Evolutionary conservation across 2,329 filamentous ascomycete species (phyloP), one percentile per base, ranked within the genome.

Genomic region (Fusarium subtropicale): DNA sequence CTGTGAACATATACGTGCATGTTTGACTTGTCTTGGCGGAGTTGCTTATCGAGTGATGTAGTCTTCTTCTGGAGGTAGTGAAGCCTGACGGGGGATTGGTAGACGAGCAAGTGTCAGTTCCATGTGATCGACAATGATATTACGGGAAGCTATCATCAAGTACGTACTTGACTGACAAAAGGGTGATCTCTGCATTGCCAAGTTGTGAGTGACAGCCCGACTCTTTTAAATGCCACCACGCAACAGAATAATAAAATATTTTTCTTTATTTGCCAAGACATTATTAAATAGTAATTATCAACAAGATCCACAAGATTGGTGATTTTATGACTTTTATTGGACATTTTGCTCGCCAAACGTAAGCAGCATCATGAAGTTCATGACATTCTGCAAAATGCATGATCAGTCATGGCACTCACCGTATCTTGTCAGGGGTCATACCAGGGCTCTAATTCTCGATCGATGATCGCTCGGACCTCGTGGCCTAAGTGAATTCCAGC

Each of bases 1-100:
- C 71, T 71, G 7, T 62, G 55, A 12, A 74, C 52, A 2, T 61
- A 74, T 13, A 69, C 71, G 20, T 74, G 60, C 71, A 74, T 74
- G 26, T 48, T 65, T 3, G 16, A 10, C 12, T 18, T 18, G 12
- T 4, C 6, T 22, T 7, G 3, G 24, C 13, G 3, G 16, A 1
- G 3, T 11, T 0, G 20, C 5, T 68, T 36, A 70, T 28, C 33
- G 45, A 5, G 42, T 53, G 18, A 48, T 24, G 33, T 13, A 54
- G 28, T 24, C 55, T 60, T 64, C 47, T 71, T 72, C 69, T 64
- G 69, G 69, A 30, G 69, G 69, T 28, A 70, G 69, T 26, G 66
- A 59, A 26, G 69, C 66, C 62, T 64, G 58, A 34, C 39, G 61
- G 26, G 61, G 61, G 6, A 70, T 56, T 4, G 18, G 13, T 10